Percentiles rank a stretch among this genome's conserved stretches.
Evolutionary conservation across 1,284 basidiomycete species (phyloP).

Genomic region (Naganishia sp.): DNA sequence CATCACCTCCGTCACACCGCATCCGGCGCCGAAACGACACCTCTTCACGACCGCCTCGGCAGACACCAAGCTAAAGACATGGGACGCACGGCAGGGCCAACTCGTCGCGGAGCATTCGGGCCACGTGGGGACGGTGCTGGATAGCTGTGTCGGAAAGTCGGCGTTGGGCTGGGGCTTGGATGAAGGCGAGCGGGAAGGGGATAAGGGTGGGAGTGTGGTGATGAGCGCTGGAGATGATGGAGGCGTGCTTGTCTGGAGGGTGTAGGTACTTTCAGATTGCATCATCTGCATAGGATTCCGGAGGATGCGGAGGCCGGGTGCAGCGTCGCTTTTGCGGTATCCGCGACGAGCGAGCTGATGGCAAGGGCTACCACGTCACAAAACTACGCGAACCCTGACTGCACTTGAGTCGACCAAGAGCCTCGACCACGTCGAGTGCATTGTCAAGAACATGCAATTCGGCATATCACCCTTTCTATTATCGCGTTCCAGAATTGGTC

Average conservation of each 20-base stretch:
- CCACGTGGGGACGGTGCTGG: slow-evolving; percentile 77
- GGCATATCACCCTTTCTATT: no score
- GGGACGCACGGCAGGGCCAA: slow-evolving; percentile 85
- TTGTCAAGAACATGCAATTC: no score
- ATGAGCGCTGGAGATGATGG: slow-evolving; percentile 86
- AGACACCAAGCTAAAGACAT: slow-evolving; percentile 82
- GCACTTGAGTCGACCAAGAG: no score
- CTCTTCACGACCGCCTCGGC: slow-evolving; percentile 80
- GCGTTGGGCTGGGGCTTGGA: slow-evolving; percentile 56
- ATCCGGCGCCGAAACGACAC: slow-evolving; percentile 67
- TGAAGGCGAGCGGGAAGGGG: slow-evolving; percentile 42
- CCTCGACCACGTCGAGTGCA: no score
- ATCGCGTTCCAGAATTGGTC: no score
- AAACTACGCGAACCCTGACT: no score
- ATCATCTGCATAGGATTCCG: background rate
- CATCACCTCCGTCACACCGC: slow-evolving; percentile 75
- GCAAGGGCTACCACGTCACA: no score
- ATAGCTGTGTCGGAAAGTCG: slow-evolving; percentile 64
- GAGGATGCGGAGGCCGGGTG: background rate
- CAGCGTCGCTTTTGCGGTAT: no score
- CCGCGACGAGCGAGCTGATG: no score
- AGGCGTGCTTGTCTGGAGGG: slow-evolving; percentile 68
- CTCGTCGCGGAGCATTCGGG: slow-evolving; percentile 79
- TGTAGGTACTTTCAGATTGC: slow-evolving; percentile 36
- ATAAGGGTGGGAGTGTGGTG: slow-evolving; percentile 57